phyloP scores from a whole-genome alignment of 768 basidiomycete species.

The Kwoniella botswanensis region DNA sequence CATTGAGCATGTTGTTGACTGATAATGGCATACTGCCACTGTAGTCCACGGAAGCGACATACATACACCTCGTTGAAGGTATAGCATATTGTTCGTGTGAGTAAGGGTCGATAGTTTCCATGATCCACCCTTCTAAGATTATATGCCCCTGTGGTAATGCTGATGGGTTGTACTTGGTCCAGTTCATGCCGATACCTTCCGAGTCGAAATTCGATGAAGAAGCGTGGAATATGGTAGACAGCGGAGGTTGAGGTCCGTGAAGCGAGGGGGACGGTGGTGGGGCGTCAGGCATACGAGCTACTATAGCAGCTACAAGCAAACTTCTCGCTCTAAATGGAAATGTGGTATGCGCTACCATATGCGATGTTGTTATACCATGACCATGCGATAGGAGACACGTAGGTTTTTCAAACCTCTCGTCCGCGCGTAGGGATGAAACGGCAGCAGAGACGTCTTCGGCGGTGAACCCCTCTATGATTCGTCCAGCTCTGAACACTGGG shows the following conservation, averaged over 20 bases:
- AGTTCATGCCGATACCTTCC: constrained; percentile 68
- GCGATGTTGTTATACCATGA: constrained; percentile 72
- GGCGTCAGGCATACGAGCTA: constrained; percentile 62
- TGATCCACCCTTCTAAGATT: constrained; percentile 90
- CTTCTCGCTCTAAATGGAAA: constrained; percentile 92
- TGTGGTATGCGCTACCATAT: constrained; percentile 73
- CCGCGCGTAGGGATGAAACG: constrained; percentile 72
- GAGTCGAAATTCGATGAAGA: constrained; percentile 67
- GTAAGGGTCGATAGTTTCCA: constrained; percentile 96
- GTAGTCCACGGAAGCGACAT: constrained; percentile 83
- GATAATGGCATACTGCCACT: constrained; percentile 82
- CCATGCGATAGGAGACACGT: constrained; percentile 77
- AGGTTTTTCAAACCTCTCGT: constrained; percentile 75
- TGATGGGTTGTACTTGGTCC: constrained; percentile 76
- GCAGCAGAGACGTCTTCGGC: constrained; percentile 84
- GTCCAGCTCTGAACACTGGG: constrained; percentile 83
- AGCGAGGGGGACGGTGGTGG: constrained; percentile 54
- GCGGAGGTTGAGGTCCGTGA: constrained; percentile 54
- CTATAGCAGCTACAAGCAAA: constrained; percentile 77
- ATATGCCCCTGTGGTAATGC: constrained; percentile 76
- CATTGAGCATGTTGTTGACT: constrained; percentile 83
- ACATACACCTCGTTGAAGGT: constrained; percentile 86
- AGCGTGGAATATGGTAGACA: constrained; percentile 76
- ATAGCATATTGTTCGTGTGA: constrained; percentile 91
- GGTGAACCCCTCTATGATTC: constrained; percentile 89